Percentiles rank a stretch among this genome's conserved stretches.
Conservation (phyloP, 345 rosid genomes). For the Excoecaria cochinchinensis region DNA sequence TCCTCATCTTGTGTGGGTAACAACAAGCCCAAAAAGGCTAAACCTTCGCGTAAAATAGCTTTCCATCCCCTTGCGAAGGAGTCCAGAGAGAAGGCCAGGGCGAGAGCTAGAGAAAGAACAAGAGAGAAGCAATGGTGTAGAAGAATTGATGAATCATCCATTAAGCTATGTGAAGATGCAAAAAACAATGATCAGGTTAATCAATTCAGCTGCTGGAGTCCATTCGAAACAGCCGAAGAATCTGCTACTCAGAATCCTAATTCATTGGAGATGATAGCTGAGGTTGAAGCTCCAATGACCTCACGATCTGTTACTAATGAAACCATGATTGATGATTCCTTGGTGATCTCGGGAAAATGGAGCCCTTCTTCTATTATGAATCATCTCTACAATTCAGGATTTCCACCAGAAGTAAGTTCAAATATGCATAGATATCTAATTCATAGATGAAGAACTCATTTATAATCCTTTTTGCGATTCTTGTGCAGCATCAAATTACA, state of each 20-base stretch:
- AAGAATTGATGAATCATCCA: slow-evolving; percentile 24
- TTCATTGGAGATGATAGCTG: slow-evolving; percentile 12
- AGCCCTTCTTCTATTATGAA: slow-evolving; percentile 26
- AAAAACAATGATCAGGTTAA: slow-evolving; percentile 10
- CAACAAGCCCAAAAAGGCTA: slow-evolving; percentile 30
- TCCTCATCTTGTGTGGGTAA: not conserved
- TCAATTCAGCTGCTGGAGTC: slow-evolving; percentile 23
- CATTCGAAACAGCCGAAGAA: slow-evolving; percentile 22
- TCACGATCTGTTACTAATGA: slow-evolving; percentile 16
- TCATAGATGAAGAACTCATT: not conserved
- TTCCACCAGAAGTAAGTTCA: slow-evolving; percentile 36
- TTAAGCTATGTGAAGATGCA: slow-evolving; percentile 1
- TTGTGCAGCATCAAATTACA: slow-evolving; percentile 36
- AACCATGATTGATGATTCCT: slow-evolving; percentile 27
- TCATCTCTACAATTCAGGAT: slow-evolving; percentile 28
- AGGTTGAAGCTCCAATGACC: slow-evolving; percentile 12
- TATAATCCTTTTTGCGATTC: not conserved
- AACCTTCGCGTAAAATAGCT: slow-evolving; percentile 27
- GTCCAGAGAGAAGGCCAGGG: slow-evolving; percentile 60
- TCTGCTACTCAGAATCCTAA: slow-evolving; percentile 14
- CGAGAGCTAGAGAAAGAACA: slow-evolving; percentile 69
- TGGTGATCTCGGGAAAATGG: slow-evolving; percentile 32
- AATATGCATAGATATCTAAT: not conserved
- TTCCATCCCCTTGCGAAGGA: slow-evolving; percentile 42
- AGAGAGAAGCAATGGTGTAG: slow-evolving; percentile 33